phyloP scores from a whole-genome alignment of 1,284 basidiomycete species.

The Malassezia restricta region DNA sequence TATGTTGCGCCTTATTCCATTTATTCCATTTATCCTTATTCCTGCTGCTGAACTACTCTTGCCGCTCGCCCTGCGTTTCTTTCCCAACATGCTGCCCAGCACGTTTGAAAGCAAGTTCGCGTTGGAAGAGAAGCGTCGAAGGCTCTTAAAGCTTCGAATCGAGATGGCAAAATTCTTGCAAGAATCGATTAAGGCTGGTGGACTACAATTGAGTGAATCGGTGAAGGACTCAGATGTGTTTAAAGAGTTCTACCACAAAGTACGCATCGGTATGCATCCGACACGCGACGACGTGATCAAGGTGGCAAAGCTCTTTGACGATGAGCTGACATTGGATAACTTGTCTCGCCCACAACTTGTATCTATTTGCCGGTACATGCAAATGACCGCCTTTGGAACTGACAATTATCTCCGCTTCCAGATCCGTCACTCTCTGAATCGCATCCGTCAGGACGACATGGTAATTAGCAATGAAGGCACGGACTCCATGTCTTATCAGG shows the following conservation, averaged over 20 bases:
- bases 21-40: slow-evolving; percentile 85
- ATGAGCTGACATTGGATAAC: slow-evolving; percentile 95
- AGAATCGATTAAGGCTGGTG: slow-evolving; percentile 87
- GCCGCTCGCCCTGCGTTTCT: slow-evolving; percentile 87
- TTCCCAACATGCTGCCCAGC: slow-evolving; percentile 96
- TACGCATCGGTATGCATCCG: slow-evolving; percentile 87
- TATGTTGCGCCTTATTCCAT: slow-evolving; percentile 79
- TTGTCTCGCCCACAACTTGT: slow-evolving; percentile 91
- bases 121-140: slow-evolving; percentile 82
- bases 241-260: slow-evolving; percentile 98
- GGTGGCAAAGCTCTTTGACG: slow-evolving; percentile 91
- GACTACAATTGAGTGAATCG: slow-evolving; percentile 66
- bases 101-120: slow-evolving; percentile 92
- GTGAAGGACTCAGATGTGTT: slow-evolving; percentile 89
- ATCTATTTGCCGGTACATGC: slow-evolving; percentile 85
- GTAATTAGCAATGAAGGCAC: slow-evolving; percentile 78
- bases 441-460: slow-evolving; percentile 79
- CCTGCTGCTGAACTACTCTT: slow-evolving; percentile 98
- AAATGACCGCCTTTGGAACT: slow-evolving; percentile 92
- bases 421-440: slow-evolving; percentile 70
- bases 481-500: slow-evolving; percentile 74
- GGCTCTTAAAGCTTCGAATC: slow-evolving; percentile 79
- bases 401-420: slow-evolving; percentile 95
- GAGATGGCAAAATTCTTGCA: slow-evolving; percentile 99
- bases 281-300: slow-evolving; percentile 77